Evolutionary conservation across 2,329 filamentous ascomycete genomes (phyloP), one percentile per base, ranked within the genome.

Genomic region (Diaporthe citrichinensis): DNA sequence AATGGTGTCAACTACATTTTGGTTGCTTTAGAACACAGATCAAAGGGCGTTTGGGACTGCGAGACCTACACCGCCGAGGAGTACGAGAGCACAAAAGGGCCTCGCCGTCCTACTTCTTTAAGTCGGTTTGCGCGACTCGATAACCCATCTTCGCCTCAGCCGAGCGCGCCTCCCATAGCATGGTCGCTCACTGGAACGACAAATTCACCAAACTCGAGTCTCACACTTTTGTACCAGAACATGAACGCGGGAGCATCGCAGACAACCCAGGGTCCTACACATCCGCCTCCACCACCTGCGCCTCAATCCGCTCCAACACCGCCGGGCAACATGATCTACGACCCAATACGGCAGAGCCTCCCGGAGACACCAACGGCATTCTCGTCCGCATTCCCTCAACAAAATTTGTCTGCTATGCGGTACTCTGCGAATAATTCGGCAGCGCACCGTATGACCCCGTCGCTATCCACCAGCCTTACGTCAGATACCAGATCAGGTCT

Each of bases 101-200:
- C 88, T 5, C 88, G 84, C 2, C 85, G 82, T 74, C 79, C 80
- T 79, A 82, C 81, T 82, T 91, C 84, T 71, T 82, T 86, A 8
- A 83, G 82, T 28, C 85, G 85, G 5, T 86, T 91, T 31, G 83
- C 86, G 3, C 84, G 83, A 15, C 82, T 87, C 7, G 86, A 89
- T 53, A 84, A 85, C 44, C 85, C 87, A 1, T 81, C 86, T 0
- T 90, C 89, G 0, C 75, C 75, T 8, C 75, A 74, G 59, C 90
- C 90, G 0, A 88, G 87, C 69, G 85, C 86, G 53, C 85, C 86
- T 12, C 87, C 86, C 0, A 94, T 97, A 75, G 95, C 94, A 1
- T 97, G 94, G 93, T 95, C 94, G 10, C 85, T 98, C n/a, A 95
- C 95, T 0, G 95, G 95, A 20, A 96, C 93, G 1, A 95, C 94